Percentiles rank a stretch among this genome's conserved stretches.
Evolutionary conservation across 129 eudicot genomes (phyloP).

Genomic region (Rutidosis leptorrhynchoides): DNA sequence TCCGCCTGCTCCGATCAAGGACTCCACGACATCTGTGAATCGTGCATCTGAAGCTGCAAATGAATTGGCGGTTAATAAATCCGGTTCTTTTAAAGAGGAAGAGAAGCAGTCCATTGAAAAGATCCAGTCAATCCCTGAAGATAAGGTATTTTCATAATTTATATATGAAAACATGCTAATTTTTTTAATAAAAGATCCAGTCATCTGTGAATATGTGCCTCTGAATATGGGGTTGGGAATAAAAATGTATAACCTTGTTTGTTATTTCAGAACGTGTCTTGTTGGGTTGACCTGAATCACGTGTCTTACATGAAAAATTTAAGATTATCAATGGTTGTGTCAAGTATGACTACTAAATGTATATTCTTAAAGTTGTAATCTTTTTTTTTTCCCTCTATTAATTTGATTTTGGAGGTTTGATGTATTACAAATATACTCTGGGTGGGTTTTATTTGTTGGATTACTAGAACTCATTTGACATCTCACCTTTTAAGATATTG

Average conservation of each 20-base stretch:
- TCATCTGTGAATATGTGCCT: no score
- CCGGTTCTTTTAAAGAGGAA: constrained; percentile 34
- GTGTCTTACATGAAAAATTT: not conserved
- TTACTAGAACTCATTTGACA: not conserved
- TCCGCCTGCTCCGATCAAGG: constrained; percentile 29
- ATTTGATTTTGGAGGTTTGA: not conserved
- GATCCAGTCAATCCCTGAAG: constrained; percentile 16
- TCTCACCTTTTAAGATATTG: not conserved
- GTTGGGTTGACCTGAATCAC: constrained; percentile 1
- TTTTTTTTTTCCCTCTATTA: not conserved
- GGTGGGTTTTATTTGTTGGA: not conserved
- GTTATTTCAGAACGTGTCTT: not conserved
- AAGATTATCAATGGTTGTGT: not conserved
- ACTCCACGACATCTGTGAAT: constrained; percentile 8
- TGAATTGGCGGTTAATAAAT: constrained; percentile 18
- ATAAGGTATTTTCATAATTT: no score
- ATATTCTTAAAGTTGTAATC: not conserved
- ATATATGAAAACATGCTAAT: no score
- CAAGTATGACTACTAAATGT: not conserved
- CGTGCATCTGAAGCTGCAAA: constrained; percentile 23
- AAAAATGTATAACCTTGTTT: not conserved
- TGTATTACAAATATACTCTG: not conserved
- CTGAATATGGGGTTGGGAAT: not conserved
- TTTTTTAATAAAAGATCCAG: no score
- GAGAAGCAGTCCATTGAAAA: constrained; percentile 29